Base-by-base conservation (phyloP, 371 early-diverging fungal species). In the Batrachochytrium dendrobatidis region DNA sequence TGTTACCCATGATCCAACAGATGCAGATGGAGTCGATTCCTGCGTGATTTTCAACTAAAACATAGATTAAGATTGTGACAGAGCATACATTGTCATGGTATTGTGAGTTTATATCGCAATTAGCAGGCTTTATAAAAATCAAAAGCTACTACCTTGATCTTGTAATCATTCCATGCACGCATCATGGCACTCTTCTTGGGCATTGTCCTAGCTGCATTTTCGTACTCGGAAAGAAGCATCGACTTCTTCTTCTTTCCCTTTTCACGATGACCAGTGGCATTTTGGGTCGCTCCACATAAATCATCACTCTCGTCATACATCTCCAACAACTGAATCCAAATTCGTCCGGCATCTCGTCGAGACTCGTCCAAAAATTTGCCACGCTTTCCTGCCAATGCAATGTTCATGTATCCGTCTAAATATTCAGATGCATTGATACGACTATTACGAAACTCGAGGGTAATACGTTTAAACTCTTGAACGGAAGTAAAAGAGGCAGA, bases 91-190 rank as follows among this genome's bases (percentile, higher is more conserved):
- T 1, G 49, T 25, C 30, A 26, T 20, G 25, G 12, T 17, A 17
- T 10, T 51, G 39, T 34, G 61, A 44, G 34, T 12, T n/a, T n/a
- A n/a, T n/a, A n/a, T n/a, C n/a, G n/a, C n/a, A n/a, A n/a, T n/a
- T n/a, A n/a, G n/a, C n/a, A n/a, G n/a, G n/a, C n/a, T n/a, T n/a
- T n/a, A n/a, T n/a, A n/a, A 39, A n/a, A 12, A 39, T 39, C 15
- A 12, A 12, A 39, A 39, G 39, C 12, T 18, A 63, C 59, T 67
- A 79, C 83, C 55, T 72, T 69, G 18, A 80, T 77, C 57, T 85
- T 83, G 44, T 72, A 81, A 66, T 89, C 87, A 33, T 86, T 80
- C 86, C 84, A 86, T 0, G 78, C 82, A 18, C 82, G 71, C 31
- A 87, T 67, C 66, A 90, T 68, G 29, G 83, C 86, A 31, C 66